phyloP scores from a whole-genome alignment of 2,329 filamentous ascomycete genomes.

The Hypomyces perniciosus region DNA sequence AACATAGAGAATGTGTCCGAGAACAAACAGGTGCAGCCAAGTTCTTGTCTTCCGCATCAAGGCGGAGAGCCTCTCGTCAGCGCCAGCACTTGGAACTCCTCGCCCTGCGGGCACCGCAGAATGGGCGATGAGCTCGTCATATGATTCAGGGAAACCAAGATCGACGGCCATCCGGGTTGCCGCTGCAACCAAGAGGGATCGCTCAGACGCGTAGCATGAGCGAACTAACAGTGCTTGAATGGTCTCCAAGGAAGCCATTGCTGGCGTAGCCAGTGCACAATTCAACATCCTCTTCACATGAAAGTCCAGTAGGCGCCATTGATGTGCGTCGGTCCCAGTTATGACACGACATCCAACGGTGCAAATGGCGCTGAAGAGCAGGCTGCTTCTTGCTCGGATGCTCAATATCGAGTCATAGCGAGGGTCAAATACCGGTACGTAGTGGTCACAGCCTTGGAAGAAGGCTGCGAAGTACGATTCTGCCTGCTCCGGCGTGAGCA shows the following conservation, averaged over 20 bases:
- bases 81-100: background rate
- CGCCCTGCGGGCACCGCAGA: slow-evolving; percentile 2
- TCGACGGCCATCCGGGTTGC: slow-evolving; percentile 46
- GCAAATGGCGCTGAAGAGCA: slow-evolving; percentile 47
- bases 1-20: slow-evolving; percentile 44
- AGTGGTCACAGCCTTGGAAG: slow-evolving; percentile 23
- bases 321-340: slow-evolving; percentile 31
- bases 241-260: slow-evolving; percentile 36
- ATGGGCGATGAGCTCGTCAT: slow-evolving; percentile 30
- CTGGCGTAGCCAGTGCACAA: slow-evolving; percentile 22
- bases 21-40: slow-evolving; percentile 47
- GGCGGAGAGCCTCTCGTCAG: slow-evolving; percentile 18
- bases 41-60: slow-evolving; percentile 39
- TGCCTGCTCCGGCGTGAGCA: slow-evolving; percentile 20
- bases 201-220: slow-evolving; percentile 47
- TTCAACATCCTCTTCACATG: slow-evolving; percentile 40
- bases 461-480: slow-evolving; percentile 19
- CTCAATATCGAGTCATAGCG: slow-evolving; percentile 38
- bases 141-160: slow-evolving; percentile 37
- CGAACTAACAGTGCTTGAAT: slow-evolving; percentile 46
- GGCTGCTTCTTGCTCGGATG: slow-evolving; percentile 39
- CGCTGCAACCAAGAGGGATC: slow-evolving; percentile 43
- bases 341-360: slow-evolving; percentile 44
- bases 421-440: slow-evolving; percentile 23
- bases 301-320: slow-evolving; percentile 37